phyloP scores from a whole-genome alignment of 164 flowering plant genomes.

The Berberis thunbergii region DNA sequence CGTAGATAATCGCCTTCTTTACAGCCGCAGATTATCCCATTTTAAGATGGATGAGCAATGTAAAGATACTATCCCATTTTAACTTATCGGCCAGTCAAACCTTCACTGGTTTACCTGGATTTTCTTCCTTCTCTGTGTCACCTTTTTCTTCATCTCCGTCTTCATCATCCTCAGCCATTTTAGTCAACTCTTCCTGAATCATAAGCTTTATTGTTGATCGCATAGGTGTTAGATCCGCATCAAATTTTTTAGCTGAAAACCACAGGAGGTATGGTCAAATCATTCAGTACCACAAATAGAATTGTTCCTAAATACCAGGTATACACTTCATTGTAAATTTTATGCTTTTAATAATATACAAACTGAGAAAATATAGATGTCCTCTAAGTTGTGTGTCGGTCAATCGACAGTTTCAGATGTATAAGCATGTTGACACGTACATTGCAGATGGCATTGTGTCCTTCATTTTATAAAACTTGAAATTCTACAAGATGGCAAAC shows the following conservation, averaged over 20 bases:
- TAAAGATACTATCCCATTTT: too few species aligned
- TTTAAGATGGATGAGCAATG: too few species aligned
- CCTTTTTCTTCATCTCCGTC: conserved; percentile 35
- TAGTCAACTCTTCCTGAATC: conserved; percentile 88
- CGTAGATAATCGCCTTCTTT: too few species aligned
- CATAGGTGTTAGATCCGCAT: conserved; percentile 60
- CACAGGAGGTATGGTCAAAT: background rate
- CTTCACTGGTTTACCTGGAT: background rate
- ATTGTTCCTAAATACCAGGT: background rate
- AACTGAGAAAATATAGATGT: too few species aligned
- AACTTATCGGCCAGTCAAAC: background rate
- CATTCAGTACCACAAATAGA: background rate
- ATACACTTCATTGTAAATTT: background rate
- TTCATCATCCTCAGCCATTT: conserved; percentile 74
- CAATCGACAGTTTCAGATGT: too few species aligned
- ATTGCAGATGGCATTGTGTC: background rate
- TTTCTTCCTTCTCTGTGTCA: conserved; percentile 16
- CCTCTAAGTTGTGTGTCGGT: too few species aligned
- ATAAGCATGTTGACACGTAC: too few species aligned
- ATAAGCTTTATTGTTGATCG: conserved; percentile 62
- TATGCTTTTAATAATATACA: background rate
- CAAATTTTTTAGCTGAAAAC: conserved; percentile 48
- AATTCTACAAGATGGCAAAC: background rate
- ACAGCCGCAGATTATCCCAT: too few species aligned
- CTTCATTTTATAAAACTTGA: background rate